phyloP scores from a whole-genome alignment of 306 rosid species.

The Quercus alba region DNA sequence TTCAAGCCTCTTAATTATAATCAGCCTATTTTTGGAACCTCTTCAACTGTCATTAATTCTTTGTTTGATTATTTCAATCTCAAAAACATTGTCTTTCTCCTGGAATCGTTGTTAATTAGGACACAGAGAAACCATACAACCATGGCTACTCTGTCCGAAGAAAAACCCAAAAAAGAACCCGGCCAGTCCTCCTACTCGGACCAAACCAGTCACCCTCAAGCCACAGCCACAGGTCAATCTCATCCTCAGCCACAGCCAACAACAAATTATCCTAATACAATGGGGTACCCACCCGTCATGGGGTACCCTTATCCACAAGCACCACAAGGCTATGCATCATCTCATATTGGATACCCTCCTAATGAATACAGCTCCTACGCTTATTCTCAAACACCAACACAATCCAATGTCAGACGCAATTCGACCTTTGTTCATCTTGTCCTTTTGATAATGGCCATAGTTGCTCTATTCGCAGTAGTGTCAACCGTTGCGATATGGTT shows the following conservation, averaged over 20 bases:
- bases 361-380: neutral
- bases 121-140: neutral
- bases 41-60: no score
- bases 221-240: neutral
- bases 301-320: slow-evolving; percentile 4
- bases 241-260: no score
- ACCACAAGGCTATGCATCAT: neutral
- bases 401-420: neutral
- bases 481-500: slow-evolving; percentile 16
- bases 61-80: no score
- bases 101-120: neutral
- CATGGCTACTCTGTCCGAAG: slow-evolving; percentile 27
- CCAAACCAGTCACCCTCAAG: no score
- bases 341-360: neutral
- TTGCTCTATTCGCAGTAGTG: neutral
- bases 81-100: neutral
- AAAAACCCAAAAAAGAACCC: neutral
- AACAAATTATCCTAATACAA: neutral
- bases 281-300: neutral
- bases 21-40: no score
- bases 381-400: slow-evolving; percentile 2
- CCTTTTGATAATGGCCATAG: neutral
- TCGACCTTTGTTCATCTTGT: slow-evolving; percentile 35
- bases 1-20: no score
- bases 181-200: neutral